Evolutionary conservation across 2,329 filamentous ascomycete species (phyloP).

Genomic region (Aureobasidium uvarum): DNA sequence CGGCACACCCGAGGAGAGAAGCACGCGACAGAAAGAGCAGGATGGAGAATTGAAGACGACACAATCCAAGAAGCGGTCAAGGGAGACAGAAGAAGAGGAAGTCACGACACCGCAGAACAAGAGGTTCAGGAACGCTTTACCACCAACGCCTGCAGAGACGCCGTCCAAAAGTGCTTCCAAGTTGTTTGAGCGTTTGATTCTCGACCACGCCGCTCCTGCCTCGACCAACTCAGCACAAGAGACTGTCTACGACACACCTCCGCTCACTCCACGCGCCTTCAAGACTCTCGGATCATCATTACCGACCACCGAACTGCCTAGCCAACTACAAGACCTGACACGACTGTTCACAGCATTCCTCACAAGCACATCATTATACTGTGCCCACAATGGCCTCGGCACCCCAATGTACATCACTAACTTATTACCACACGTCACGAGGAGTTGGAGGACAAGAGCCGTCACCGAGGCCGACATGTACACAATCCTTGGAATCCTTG

Average conservation of each 20-base stretch:
- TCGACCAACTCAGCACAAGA: slow-evolving; percentile 26
- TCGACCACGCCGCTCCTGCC: slow-evolving; percentile 28
- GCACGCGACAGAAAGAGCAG: neutral
- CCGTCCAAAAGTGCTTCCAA: slow-evolving; percentile 38
- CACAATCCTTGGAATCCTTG: slow-evolving; percentile 46
- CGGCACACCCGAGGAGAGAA: neutral
- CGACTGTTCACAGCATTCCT: slow-evolving; percentile 51
- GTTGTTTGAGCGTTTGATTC: slow-evolving; percentile 38
- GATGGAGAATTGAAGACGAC: neutral
- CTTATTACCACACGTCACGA: slow-evolving; percentile 44
- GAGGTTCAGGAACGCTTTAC: slow-evolving; percentile 36
- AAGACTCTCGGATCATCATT: slow-evolving; percentile 3
- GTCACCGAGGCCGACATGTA: slow-evolving; percentile 49
- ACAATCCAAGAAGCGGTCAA: slow-evolving; percentile 26
- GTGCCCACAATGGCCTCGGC: slow-evolving; percentile 50
- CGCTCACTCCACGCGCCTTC: slow-evolving; percentile 34
- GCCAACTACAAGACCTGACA: slow-evolving; percentile 46
- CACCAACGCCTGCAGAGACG: slow-evolving; percentile 37
- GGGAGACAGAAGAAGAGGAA: slow-evolving; percentile 26
- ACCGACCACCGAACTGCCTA: slow-evolving; percentile 37
- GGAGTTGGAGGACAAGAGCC: slow-evolving; percentile 48
- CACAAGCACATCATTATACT: slow-evolving; percentile 50
- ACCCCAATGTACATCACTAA: slow-evolving; percentile 45
- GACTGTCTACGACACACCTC: slow-evolving; percentile 37
- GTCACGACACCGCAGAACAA: slow-evolving; percentile 36